Evolutionary conservation across 805 yeast genomes (phyloP), one percentile per base, ranked within the genome.

Genomic region (Wickerhamomyces bisporus): DNA sequence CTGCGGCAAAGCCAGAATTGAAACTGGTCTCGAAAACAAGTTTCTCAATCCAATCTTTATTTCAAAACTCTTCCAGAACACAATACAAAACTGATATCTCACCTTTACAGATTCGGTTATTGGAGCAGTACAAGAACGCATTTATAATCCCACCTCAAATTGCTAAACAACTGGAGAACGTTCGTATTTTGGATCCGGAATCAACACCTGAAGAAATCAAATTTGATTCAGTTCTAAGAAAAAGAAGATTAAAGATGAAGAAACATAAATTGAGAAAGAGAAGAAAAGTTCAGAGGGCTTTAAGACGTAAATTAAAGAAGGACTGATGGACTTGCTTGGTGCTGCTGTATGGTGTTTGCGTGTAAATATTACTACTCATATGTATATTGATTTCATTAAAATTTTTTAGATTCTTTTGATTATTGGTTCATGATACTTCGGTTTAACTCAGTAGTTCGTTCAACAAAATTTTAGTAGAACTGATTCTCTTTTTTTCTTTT

Each of bases 231-330:
- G 94, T 85, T 26, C 65, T 81, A 62, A 75, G 93, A 62, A 85
- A 85, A 59, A 80, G 98, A 69, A 77, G 86, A 65, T 78, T 86
- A 62, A 91, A 88, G 74, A 93, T 93, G 97, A 93, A 91, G 77
- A 86, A 89, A 60, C 98, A 93, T 66, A 93, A 93, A 71, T 73
- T 87, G 61, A 84, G 93, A 70, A 93, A 93, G 81, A 85, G 98
- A 76, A 84, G 97, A 77, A 88, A 81, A 77, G 86, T 81, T 32
- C 95, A 89, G 64, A 76, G 94, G 62, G 83, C 93, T 13, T 69
- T 81, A 59, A 81, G 75, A 75, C 79, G 79, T 62, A 82, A 81
- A 62, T 35, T 54, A 35, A 53, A 54, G 46, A 53, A 53, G 46
- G 57, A 53, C 34, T 53, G 40, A 43, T 32, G 13, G 14, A 10